phyloP scores from a whole-genome alignment of 176 grass and related monocot species.

The Ananas comosus region DNA sequence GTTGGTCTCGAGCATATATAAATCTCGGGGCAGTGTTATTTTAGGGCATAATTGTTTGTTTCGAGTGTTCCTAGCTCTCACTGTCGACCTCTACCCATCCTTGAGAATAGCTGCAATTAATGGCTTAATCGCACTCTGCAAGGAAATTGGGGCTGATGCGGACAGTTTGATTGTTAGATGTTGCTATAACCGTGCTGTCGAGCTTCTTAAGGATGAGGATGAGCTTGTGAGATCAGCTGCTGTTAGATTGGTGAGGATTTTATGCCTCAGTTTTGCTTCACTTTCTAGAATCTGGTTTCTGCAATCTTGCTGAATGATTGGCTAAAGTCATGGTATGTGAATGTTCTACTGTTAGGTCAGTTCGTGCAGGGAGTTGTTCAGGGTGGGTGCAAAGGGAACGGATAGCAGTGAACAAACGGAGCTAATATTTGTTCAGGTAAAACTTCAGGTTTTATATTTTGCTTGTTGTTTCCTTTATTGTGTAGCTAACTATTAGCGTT shows the following conservation, averaged over 20 bases:
- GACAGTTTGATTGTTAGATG: constrained; percentile 21
- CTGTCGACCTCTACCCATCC: constrained; percentile 53
- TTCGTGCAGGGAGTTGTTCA: constrained; percentile 43
- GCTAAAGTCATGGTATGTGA: neutral
- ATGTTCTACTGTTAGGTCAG: constrained; percentile 33
- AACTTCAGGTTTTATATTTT: neutral
- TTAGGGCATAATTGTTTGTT: constrained; percentile 14
- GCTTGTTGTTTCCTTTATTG: neutral
- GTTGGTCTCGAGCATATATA: constrained; percentile 10
- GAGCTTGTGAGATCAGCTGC: constrained; percentile 47
- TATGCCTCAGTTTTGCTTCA: neutral
- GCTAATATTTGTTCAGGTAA: constrained; percentile 64
- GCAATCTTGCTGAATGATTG: neutral
- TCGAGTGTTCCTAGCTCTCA: constrained; percentile 38
- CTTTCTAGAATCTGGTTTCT: constrained; percentile 9
- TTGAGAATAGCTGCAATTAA: constrained; percentile 38
- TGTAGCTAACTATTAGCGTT: neutral
- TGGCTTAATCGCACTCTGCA: constrained; percentile 37
- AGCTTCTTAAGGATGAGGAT: constrained; percentile 49
- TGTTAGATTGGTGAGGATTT: constrained; percentile 53
- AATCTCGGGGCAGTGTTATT: neutral
- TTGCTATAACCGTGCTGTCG: constrained; percentile 33
- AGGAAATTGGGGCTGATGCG: constrained; percentile 24
- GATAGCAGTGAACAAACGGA: constrained; percentile 31
- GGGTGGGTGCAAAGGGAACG: constrained; percentile 17